Conservation (phyloP, 768 basidiomycete genomes). For the Cyclocybe cylindracea region DNA sequence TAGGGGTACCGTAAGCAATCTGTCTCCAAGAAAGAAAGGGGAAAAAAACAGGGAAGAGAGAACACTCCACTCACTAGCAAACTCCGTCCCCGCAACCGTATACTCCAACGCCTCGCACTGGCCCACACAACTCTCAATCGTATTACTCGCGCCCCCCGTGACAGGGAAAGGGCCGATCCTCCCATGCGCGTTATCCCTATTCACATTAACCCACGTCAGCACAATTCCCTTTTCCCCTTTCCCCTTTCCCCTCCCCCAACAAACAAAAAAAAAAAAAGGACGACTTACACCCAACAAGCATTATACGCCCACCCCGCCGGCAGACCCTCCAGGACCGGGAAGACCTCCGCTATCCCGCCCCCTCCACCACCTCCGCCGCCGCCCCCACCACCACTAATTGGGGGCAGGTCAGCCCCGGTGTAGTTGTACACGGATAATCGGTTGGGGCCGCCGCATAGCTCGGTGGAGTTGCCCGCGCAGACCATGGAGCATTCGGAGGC, state of each 20-base stretch:
- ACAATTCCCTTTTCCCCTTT: no score
- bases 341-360: constrained; percentile 28
- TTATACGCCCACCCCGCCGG: constrained; percentile 59
- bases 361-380: constrained; percentile 38
- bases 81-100: constrained; percentile 74
- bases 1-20: background rate
- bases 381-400: constrained; percentile 25
- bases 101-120: constrained; percentile 57
- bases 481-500: constrained; percentile 65
- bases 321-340: constrained; percentile 52
- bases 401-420: constrained; percentile 57
- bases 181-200: constrained; percentile 66
- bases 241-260: no score
- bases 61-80: constrained; percentile 50
- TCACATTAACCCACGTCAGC: no score
- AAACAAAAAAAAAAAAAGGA: no score
- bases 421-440: constrained; percentile 69
- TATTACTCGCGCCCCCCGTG: constrained; percentile 36
- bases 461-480: constrained; percentile 60
- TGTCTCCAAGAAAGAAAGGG: no score
- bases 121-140: constrained; percentile 64
- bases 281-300: constrained; percentile 73
- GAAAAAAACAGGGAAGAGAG: no score
- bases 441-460: constrained; percentile 76
- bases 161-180: constrained; percentile 46